Percentiles rank a stretch among this genome's conserved stretches.
phyloP scores from a whole-genome alignment of 768 basidiomycete species.

The Mycena amicta region DNA sequence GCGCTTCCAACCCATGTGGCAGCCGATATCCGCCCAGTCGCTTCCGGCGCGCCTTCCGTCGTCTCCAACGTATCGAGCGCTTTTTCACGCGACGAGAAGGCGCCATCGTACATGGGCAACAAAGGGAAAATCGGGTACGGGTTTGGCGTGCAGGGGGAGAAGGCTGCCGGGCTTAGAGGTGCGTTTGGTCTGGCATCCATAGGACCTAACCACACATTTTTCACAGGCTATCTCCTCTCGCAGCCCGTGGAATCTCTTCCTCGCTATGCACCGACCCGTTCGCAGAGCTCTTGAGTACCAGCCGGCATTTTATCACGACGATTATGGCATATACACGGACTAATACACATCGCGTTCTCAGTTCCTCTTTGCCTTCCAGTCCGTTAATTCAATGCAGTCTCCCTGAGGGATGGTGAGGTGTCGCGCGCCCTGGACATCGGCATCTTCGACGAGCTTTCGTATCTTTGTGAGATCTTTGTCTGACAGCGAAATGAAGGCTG shows the following conservation, averaged over 20 bases:
- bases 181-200: slow-evolving; percentile 17
- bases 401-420: slow-evolving; percentile 1
- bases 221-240: slow-evolving; percentile 55
- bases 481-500: slow-evolving; percentile 25
- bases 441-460: slow-evolving; percentile 27
- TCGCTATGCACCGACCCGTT: slow-evolving; percentile 50
- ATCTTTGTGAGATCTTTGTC: slow-evolving; percentile 30
- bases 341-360: neutral
- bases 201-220: slow-evolving; percentile 9
- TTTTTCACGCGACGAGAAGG: slow-evolving; percentile 21
- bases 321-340: slow-evolving; percentile 2
- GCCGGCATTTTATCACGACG: neutral
- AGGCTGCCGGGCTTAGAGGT: slow-evolving; percentile 66
- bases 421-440: slow-evolving; percentile 23
- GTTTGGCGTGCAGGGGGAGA: slow-evolving; percentile 82
- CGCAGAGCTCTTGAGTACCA: neutral
- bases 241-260: slow-evolving; percentile 66
- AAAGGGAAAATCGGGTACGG: slow-evolving; percentile 57
- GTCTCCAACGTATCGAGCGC: slow-evolving; percentile 38
- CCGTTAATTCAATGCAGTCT: slow-evolving; percentile 14
- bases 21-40: slow-evolving; percentile 38
- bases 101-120: slow-evolving; percentile 1
- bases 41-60: slow-evolving; percentile 36
- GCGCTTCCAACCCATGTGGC: slow-evolving; percentile 54
- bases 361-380: slow-evolving; percentile 3